Conservation (phyloP, 768 basidiomycete genomes). For the Pholiota microspora region DNA sequence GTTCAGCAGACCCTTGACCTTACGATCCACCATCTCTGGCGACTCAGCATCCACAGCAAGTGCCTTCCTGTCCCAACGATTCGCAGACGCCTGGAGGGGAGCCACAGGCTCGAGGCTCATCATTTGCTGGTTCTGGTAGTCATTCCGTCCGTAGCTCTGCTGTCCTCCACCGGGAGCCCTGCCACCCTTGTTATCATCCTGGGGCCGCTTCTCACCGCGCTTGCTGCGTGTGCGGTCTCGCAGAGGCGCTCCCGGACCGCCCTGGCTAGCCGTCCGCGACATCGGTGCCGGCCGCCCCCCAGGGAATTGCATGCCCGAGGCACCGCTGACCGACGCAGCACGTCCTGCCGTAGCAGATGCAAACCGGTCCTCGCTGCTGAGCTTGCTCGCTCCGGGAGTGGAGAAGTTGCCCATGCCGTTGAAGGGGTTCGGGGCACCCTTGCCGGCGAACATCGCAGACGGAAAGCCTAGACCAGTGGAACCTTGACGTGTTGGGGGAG, state of each 20-base stretch:
- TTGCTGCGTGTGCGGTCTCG: conserved; percentile 72
- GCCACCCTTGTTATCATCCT: conserved; percentile 44
- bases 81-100: conserved; percentile 39
- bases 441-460: conserved; percentile 41
- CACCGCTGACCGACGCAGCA: conserved; percentile 55
- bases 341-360: conserved; percentile 38
- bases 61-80: conserved; percentile 76
- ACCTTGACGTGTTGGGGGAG: conserved; percentile 41
- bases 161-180: conserved; percentile 31
- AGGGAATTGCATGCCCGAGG: conserved; percentile 47
- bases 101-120: conserved; percentile 55
- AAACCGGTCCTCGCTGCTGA: conserved; percentile 72
- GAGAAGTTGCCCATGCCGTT: conserved; percentile 67
- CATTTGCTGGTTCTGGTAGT: conserved; percentile 26
- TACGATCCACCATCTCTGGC: conserved; percentile 86
- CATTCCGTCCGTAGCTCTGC: conserved; percentile 31
- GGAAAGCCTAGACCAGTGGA: conserved; percentile 42
- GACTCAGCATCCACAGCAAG: conserved; percentile 56
- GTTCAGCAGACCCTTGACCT: conserved; percentile 89
- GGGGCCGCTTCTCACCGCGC: conserved; percentile 80
- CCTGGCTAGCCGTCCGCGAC: conserved; percentile 67
- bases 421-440: conserved; percentile 41
- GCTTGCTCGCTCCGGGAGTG: conserved; percentile 47
- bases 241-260: conserved; percentile 51
- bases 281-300: conserved; percentile 51